Conservation (phyloP, 768 basidiomycete species). For the Pleurotus eryngii region DNA sequence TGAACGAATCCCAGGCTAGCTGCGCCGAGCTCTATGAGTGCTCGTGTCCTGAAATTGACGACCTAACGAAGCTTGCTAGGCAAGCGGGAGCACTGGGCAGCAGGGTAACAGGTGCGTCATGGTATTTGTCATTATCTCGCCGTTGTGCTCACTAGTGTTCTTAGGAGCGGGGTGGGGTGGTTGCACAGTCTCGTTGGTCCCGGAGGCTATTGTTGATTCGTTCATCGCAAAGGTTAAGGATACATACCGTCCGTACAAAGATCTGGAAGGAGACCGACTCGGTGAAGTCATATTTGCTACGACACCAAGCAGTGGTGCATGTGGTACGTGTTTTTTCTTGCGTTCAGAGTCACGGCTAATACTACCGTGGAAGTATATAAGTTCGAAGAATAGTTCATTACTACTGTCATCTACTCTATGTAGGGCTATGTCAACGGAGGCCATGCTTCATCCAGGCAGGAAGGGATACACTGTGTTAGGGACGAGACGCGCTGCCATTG, state of each 20-base stretch:
- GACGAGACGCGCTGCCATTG: no score
- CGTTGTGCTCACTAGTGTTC: background rate
- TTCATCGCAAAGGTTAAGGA: conserved; percentile 64
- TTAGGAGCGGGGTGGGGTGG: conserved; percentile 90
- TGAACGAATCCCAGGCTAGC: conserved; percentile 76
- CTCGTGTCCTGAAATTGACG: conserved; percentile 76
- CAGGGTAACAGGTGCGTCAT: conserved; percentile 66
- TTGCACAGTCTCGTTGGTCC: conserved; percentile 80
- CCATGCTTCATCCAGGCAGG: no score
- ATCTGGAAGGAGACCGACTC: conserved; percentile 54
- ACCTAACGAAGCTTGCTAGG: conserved; percentile 60
- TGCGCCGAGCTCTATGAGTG: conserved; percentile 73
- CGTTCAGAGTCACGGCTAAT: background rate
- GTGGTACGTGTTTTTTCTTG: conserved; percentile 47
- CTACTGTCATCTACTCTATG: background rate
- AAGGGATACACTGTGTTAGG: no score
- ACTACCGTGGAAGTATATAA: conserved; percentile 1
- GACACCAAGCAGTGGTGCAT: conserved; percentile 78
- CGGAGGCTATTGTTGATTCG: conserved; percentile 51
- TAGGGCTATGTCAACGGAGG: no score
- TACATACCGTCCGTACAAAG: conserved; percentile 63
- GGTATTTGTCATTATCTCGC: background rate
- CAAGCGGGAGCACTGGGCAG: conserved; percentile 77
- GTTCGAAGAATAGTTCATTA: background rate
- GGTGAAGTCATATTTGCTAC: conserved; percentile 78